Evolutionary conservation across 2,329 filamentous ascomycete species (phyloP).

Genomic region (Chaetomiaceae sp.): DNA sequence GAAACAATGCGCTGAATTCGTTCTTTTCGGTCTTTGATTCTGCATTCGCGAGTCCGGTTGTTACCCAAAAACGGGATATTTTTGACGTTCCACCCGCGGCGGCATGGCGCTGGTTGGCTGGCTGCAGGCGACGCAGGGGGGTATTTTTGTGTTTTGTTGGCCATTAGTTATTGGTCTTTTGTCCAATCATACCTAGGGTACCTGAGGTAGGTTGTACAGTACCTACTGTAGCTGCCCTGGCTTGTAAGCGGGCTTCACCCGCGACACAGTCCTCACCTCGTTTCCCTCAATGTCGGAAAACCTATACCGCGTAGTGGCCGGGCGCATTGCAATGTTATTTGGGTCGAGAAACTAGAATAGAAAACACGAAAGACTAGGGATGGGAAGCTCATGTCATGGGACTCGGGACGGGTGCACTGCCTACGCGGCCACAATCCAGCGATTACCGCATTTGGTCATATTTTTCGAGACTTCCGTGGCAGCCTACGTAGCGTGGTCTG

Average conservation of each 20-base stretch:
- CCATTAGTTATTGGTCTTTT: no score
- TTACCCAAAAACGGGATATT: neutral
- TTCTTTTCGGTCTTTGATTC: neutral
- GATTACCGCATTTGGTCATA: slow-evolving; percentile 4
- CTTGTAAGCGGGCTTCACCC: no score
- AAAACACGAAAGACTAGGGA: neutral
- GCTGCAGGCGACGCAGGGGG: neutral
- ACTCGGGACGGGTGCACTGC: neutral
- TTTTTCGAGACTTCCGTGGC: neutral
- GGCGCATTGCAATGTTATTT: no score
- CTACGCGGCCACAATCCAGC: neutral
- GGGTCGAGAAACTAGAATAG: no score
- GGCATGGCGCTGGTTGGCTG: slow-evolving; percentile 3
- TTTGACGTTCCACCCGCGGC: neutral
- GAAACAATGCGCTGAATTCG: neutral
- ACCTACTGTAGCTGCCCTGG: no score
- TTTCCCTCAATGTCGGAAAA: neutral
- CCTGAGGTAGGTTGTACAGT: no score
- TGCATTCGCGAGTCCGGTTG: neutral
- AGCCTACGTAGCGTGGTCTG: neutral
- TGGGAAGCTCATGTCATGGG: neutral
- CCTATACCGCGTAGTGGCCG: neutral
- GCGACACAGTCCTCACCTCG: neutral
- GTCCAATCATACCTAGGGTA: no score
- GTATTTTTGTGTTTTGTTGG: neutral